Conservation (phyloP, 345 rosid genomes). For the Diplotaxis tenuifolia region DNA sequence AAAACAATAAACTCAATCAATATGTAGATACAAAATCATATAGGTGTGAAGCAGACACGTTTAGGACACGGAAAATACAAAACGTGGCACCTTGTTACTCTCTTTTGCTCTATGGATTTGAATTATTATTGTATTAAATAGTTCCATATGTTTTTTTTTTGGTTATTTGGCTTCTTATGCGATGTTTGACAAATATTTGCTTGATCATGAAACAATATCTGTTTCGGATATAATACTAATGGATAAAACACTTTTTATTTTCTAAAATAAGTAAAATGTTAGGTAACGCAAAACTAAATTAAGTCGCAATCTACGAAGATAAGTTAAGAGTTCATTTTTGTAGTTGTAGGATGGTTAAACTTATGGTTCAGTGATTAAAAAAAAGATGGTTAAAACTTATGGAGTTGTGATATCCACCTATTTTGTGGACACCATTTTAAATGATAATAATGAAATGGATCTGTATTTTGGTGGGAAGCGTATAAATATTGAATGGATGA, state of each 20-base stretch:
- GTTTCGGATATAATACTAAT: conserved; percentile 27
- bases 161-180: neutral
- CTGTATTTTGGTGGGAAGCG: conserved; percentile 15
- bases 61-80: conserved; percentile 29
- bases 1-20: neutral
- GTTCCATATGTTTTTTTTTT: neutral
- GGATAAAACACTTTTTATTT: neutral
- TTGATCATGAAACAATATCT: conserved; percentile 33
- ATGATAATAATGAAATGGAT: neutral
- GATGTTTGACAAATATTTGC: conserved; percentile 34
- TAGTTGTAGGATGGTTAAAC: conserved; percentile 1
- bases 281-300: neutral
- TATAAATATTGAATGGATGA: conserved; percentile 1
- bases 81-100: conserved; percentile 40
- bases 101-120: conserved; percentile 18
- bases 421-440: neutral
- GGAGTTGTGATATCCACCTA: conserved; percentile 6
- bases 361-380: too few species aligned
- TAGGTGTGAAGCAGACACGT: conserved; percentile 39
- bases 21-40: conserved; percentile 6
- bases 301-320: conserved; percentile 1
- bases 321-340: neutral
- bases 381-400: neutral
- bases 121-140: conserved; percentile 26
- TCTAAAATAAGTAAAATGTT: neutral